These are phyloP conservation scores for Xylaria polymorpha DNA, from an alignment of 2,329 filamentous ascomycete species.

Conservation along the genomic window DNA sequence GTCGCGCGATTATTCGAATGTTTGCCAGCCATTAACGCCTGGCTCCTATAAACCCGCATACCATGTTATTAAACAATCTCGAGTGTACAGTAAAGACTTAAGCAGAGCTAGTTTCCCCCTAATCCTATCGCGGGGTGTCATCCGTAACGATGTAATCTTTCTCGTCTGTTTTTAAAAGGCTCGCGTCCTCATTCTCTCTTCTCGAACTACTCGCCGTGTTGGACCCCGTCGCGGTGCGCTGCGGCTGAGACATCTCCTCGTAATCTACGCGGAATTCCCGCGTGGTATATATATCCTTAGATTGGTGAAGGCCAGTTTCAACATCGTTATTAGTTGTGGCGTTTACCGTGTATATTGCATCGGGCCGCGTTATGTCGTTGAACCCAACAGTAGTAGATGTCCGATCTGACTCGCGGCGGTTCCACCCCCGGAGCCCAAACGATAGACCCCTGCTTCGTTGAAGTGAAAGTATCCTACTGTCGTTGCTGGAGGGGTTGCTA, in stretches of 20 bases:
- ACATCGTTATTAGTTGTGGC: constrained; percentile 9
- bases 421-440: neutral
- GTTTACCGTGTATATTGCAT: constrained; percentile 16
- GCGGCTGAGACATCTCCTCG: neutral
- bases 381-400: neutral
- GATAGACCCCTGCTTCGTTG: neutral
- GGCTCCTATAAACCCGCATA: no score
- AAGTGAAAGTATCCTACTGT: neutral
- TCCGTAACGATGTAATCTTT: neutral
- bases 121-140: neutral
- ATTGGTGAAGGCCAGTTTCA: neutral
- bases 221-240: neutral
- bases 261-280: constrained; percentile 22
- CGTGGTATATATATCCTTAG: constrained; percentile 8
- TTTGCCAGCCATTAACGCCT: no score
- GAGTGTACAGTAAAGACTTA: no score
- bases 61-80: no score
- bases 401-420: neutral
- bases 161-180: neutral
- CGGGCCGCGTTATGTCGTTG: constrained; percentile 3
- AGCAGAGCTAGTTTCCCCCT: neutral
- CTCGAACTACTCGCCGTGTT: constrained; percentile 2
- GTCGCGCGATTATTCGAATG: neutral
- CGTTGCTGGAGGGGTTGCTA: neutral
- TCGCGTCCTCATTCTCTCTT: constrained; percentile 1